These are phyloP conservation scores for Fusarium chlamydosporum DNA, from an alignment of 2,329 filamentous ascomycete species.

Conservation along the genomic window DNA sequence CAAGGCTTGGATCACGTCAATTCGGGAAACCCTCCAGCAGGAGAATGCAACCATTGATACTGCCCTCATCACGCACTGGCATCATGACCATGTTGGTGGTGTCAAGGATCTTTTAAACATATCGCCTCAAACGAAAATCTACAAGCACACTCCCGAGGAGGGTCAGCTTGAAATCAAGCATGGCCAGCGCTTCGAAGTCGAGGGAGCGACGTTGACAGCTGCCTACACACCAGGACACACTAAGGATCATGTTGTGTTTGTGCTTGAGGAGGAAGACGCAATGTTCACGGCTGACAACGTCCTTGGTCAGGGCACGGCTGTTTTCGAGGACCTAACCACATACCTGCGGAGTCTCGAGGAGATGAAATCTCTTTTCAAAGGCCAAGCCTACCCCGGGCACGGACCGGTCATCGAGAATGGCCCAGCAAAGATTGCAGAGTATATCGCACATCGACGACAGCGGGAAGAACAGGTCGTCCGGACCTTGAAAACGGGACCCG, in stretches of 20 bases:
- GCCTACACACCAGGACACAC: slow-evolving; percentile 78
- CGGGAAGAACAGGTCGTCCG: slow-evolving; percentile 83
- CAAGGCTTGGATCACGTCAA: slow-evolving; percentile 76
- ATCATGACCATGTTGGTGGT: slow-evolving; percentile 86
- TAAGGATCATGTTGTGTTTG: slow-evolving; percentile 83
- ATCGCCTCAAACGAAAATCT: slow-evolving; percentile 73
- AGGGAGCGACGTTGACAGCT: slow-evolving; percentile 77
- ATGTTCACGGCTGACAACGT: slow-evolving; percentile 94
- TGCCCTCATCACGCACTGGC: slow-evolving; percentile 91
- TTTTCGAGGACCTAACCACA: slow-evolving; percentile 80
- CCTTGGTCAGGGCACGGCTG: slow-evolving; percentile 86
- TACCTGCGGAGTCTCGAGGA: slow-evolving; percentile 78
- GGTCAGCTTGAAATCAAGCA: slow-evolving; percentile 63
- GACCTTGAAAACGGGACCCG: slow-evolving; percentile 62
- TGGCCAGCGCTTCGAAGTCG: slow-evolving; percentile 67
- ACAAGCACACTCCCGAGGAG: slow-evolving; percentile 73
- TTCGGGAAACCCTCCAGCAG: slow-evolving; percentile 74
- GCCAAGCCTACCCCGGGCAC: slow-evolving; percentile 88
- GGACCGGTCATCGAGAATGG: slow-evolving; percentile 83
- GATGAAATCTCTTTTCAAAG: slow-evolving; percentile 76
- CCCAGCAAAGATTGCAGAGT: slow-evolving; percentile 79
- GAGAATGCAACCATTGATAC: slow-evolving; percentile 78
- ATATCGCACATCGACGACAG: slow-evolving; percentile 83
- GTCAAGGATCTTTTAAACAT: slow-evolving; percentile 75
- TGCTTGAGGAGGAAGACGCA: slow-evolving; percentile 82